Percentiles rank a stretch among this genome's conserved stretches.
Conservation (phyloP, 129 eudicot genomes). For the Scalesia atractyloides region DNA sequence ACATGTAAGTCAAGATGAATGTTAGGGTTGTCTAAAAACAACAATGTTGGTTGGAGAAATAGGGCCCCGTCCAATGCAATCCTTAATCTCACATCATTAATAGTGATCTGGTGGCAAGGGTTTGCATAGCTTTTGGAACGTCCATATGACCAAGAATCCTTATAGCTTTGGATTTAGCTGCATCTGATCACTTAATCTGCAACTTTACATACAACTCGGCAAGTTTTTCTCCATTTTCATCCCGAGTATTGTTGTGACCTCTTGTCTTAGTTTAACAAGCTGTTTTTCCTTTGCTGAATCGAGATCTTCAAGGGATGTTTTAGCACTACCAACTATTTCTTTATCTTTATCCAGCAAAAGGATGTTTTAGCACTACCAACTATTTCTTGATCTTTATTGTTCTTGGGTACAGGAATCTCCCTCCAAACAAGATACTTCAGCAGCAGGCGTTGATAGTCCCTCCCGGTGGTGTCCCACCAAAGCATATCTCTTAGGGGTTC, state of each 20-base stretch:
- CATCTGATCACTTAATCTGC: not conserved
- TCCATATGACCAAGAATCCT: not conserved
- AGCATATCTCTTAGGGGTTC: not conserved
- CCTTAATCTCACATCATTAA: not conserved
- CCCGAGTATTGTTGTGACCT: not conserved
- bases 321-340: not conserved
- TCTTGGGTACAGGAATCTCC: not conserved
- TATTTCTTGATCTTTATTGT: too few species aligned
- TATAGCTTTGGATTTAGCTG: not conserved
- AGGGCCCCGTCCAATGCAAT: conserved; percentile 1
- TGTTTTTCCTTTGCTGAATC: not conserved
- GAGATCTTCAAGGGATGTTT: not conserved
- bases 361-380: too few species aligned
- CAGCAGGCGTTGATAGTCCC: not conserved
- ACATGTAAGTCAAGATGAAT: not conserved
- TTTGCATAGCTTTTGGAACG: conserved; percentile 1
- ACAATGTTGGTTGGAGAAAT: not conserved
- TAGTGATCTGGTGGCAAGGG: not conserved
- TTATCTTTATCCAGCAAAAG: not conserved
- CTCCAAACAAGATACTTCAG: too few species aligned
- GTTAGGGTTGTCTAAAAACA: not conserved
- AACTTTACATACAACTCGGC: not conserved
- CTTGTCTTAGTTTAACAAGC: conserved; percentile 5
- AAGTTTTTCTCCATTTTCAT: not conserved
- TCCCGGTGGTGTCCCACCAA: not conserved